These are phyloP conservation scores for Kentomonas sorsogonicus DNA, from an alignment of 208 protist species.

Conservation along the genomic window DNA sequence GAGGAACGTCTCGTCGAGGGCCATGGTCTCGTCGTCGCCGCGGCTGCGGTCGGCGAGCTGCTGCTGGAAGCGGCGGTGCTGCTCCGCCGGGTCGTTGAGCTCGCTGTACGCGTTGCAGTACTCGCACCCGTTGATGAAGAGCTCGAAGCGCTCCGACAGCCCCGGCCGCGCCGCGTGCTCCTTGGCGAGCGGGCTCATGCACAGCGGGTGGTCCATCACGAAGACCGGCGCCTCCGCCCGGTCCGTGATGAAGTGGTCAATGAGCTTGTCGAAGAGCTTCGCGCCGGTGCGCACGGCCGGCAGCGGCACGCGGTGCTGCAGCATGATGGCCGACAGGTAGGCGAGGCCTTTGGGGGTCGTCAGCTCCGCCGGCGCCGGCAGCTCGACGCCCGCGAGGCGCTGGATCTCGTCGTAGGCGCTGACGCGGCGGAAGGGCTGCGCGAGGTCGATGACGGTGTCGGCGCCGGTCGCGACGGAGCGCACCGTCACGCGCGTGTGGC, in stretches of 20 bases:
- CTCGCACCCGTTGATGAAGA: slow-evolving; percentile 93
- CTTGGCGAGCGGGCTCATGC: slow-evolving; percentile 92
- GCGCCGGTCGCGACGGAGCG: slow-evolving; percentile 20
- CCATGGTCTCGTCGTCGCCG: slow-evolving; percentile 92
- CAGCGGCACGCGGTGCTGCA: slow-evolving; percentile 74
- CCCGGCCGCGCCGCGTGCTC: slow-evolving; percentile 63
- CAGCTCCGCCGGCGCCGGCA: slow-evolving; percentile 73
- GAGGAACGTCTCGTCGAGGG: slow-evolving; percentile 90
- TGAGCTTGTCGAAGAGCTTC: slow-evolving; percentile 90
- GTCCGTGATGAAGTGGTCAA: slow-evolving; percentile 90
- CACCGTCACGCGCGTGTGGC: slow-evolving; percentile 37
- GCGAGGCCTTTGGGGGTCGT: slow-evolving; percentile 66
- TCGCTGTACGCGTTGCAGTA: slow-evolving; percentile 97
- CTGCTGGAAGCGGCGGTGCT: slow-evolving; percentile 92
- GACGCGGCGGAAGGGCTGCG: slow-evolving; percentile 78
- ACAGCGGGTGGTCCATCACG: slow-evolving; percentile 92
- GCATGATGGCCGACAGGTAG: slow-evolving; percentile 83
- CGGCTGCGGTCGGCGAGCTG: slow-evolving; percentile 80
- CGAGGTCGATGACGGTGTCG: slow-evolving; percentile 74
- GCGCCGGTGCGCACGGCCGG: slow-evolving; percentile 84
- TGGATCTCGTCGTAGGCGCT: slow-evolving; percentile 87
- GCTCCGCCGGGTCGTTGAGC: slow-evolving; percentile 94
- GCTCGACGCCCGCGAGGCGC: slow-evolving; percentile 53
- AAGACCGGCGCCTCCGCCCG: slow-evolving; percentile 92
- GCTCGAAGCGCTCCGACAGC: slow-evolving; percentile 94